Conservation (phyloP, 768 basidiomycete genomes). For the Amanita muscaria region DNA sequence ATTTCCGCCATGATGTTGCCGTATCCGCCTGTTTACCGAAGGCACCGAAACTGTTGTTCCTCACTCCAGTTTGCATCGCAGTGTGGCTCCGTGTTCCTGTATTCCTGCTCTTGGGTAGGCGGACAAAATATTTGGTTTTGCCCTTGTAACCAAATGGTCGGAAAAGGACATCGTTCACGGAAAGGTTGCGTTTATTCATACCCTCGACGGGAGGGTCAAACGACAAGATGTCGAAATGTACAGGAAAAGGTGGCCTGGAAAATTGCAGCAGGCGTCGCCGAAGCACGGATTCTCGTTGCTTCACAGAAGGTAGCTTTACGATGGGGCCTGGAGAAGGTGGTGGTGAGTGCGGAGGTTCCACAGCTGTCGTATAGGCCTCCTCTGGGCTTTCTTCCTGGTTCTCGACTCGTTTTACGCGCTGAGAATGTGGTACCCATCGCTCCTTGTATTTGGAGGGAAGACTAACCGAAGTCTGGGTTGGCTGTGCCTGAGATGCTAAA, state of each 20-base stretch:
- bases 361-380: slow-evolving; percentile 35
- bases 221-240: slow-evolving; percentile 59
- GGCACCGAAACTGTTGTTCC: slow-evolving; percentile 23
- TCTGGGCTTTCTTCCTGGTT: slow-evolving; percentile 30
- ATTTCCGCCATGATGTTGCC: slow-evolving; percentile 37
- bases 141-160: slow-evolving; percentile 31
- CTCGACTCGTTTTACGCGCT: slow-evolving; percentile 31
- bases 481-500: slow-evolving; percentile 14
- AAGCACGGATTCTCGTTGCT: slow-evolving; percentile 33
- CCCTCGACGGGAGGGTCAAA: slow-evolving; percentile 65
- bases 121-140: slow-evolving; percentile 32
- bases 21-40: slow-evolving; percentile 39
- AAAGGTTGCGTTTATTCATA: slow-evolving; percentile 52
- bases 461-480: slow-evolving; percentile 12
- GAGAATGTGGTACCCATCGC: slow-evolving; percentile 52
- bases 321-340: slow-evolving; percentile 27
- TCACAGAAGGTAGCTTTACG: slow-evolving; percentile 41
- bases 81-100: slow-evolving; percentile 22
- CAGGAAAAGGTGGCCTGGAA: slow-evolving; percentile 26
- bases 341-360: slow-evolving; percentile 42
- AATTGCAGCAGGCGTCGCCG: slow-evolving; percentile 40
- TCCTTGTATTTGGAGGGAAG: slow-evolving; percentile 25
- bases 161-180: slow-evolving; percentile 60
- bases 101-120: slow-evolving; percentile 28
- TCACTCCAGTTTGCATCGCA: slow-evolving; percentile 17